Conservation (phyloP, 768 basidiomycete genomes). For the Boletus subparvulus region DNA sequence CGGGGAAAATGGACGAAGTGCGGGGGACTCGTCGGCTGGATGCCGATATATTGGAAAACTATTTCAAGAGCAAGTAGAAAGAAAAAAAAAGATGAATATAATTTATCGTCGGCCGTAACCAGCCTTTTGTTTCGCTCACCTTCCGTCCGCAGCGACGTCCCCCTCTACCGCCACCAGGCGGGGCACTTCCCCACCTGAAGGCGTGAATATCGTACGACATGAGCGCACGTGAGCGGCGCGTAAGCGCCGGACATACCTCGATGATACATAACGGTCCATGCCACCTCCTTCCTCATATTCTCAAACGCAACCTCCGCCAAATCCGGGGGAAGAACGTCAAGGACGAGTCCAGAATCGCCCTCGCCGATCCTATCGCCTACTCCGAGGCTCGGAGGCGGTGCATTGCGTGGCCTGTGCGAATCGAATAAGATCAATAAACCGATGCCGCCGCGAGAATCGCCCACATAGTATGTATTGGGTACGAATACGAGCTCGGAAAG, state of each 20-base stretch:
- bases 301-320: slow-evolving; percentile 59
- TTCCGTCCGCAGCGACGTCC: slow-evolving; percentile 48
- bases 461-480: slow-evolving; percentile 16
- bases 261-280: slow-evolving; percentile 74
- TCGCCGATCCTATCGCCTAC: slow-evolving; percentile 53
- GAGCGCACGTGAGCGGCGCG: neutral
- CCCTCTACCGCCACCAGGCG: slow-evolving; percentile 64
- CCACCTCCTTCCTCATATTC: slow-evolving; percentile 58
- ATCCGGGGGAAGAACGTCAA: slow-evolving; percentile 55
- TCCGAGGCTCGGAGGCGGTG: slow-evolving; percentile 27
- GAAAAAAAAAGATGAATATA: neutral
- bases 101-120: slow-evolving; percentile 10
- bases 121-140: slow-evolving; percentile 33
- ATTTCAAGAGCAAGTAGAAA: neutral
- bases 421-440: neutral
- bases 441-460: neutral
- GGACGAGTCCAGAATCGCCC: slow-evolving; percentile 65
- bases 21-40: slow-evolving; percentile 76
- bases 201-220: slow-evolving; percentile 3
- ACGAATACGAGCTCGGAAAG: neutral
- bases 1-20: slow-evolving; percentile 62
- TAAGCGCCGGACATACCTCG: slow-evolving; percentile 46
- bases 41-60: slow-evolving; percentile 82
- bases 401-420: slow-evolving; percentile 21
- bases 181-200: slow-evolving; percentile 70